phyloP scores from a whole-genome alignment of 371 early-diverging fungal species.

The Syncephalastrum monosporum region DNA sequence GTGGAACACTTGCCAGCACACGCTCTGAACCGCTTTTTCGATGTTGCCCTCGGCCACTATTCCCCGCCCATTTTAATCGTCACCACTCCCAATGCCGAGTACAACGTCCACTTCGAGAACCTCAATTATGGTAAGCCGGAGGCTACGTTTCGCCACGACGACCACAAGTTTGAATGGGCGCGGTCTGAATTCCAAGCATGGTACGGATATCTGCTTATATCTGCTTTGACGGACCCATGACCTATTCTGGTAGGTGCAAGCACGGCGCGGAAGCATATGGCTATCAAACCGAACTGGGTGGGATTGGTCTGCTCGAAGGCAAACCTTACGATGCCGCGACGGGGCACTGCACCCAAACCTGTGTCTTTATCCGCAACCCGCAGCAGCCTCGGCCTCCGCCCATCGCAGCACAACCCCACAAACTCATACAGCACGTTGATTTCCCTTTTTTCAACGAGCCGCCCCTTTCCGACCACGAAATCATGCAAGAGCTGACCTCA shows the following conservation, averaged over 20 bases:
- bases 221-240: not conserved
- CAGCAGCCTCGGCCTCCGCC: not conserved
- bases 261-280: constrained; percentile 57
- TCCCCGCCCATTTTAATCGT: constrained; percentile 65
- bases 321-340: constrained; percentile 28
- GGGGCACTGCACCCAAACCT: constrained; percentile 83
- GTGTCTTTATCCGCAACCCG: constrained; percentile 50
- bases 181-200: constrained; percentile 77
- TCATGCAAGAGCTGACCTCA: constrained; percentile 17
- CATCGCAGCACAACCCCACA: constrained; percentile 13
- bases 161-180: constrained; percentile 96
- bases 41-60: constrained; percentile 63
- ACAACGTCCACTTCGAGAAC: constrained; percentile 79
- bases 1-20: constrained; percentile 75
- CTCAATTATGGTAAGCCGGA: constrained; percentile 73
- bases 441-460: constrained; percentile 38
- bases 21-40: constrained; percentile 55
- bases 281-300: constrained; percentile 65
- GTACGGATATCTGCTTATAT: constrained; percentile 31
- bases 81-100: constrained; percentile 87
- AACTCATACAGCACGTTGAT: constrained; percentile 26
- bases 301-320: constrained; percentile 63
- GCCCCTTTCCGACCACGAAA: constrained; percentile 13
- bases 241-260: constrained; percentile 36
- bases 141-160: constrained; percentile 71